phyloP scores from a whole-genome alignment of 176 grass and related monocot genomes.

The Tillandsia fasciculata region DNA sequence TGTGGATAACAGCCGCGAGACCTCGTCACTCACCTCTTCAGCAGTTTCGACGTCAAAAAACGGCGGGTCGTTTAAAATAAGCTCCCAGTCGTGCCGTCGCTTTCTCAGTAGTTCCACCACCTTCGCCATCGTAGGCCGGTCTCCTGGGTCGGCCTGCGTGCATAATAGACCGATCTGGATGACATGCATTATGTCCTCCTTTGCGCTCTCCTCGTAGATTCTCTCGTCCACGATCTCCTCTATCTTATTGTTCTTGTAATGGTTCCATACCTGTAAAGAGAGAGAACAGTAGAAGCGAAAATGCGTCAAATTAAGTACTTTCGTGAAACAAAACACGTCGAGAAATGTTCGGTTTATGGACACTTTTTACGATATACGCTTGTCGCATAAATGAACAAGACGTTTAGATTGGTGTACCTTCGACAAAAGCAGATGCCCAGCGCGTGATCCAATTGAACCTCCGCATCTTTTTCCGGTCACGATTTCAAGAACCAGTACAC shows the following conservation, averaged over 20 bases:
- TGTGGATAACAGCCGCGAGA: conserved; percentile 34
- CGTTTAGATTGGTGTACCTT: conserved; percentile 29
- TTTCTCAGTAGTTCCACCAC: conserved; percentile 69
- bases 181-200: conserved; percentile 38
- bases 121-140: conserved; percentile 66
- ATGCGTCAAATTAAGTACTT: neutral
- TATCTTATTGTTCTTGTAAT: conserved; percentile 44
- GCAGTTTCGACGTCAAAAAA: conserved; percentile 43
- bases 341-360: neutral
- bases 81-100: conserved; percentile 28
- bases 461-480: conserved; percentile 64
- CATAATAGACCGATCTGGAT: conserved; percentile 68
- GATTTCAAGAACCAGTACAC: conserved; percentile 66
- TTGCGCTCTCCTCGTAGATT: conserved; percentile 44
- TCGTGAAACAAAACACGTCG: too few species aligned
- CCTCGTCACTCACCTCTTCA: conserved; percentile 38
- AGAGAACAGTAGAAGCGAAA: conserved; percentile 5
- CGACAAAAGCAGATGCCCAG: conserved; percentile 44
- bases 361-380: neutral
- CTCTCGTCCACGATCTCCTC: conserved; percentile 35
- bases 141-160: conserved; percentile 38
- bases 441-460: conserved; percentile 38
- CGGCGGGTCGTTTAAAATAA: conserved; percentile 63
- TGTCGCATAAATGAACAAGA: neutral
- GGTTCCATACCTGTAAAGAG: conserved; percentile 56